Evolutionary conservation across 306 rosid species (phyloP).

Genomic region (Quercus mongolica): DNA sequence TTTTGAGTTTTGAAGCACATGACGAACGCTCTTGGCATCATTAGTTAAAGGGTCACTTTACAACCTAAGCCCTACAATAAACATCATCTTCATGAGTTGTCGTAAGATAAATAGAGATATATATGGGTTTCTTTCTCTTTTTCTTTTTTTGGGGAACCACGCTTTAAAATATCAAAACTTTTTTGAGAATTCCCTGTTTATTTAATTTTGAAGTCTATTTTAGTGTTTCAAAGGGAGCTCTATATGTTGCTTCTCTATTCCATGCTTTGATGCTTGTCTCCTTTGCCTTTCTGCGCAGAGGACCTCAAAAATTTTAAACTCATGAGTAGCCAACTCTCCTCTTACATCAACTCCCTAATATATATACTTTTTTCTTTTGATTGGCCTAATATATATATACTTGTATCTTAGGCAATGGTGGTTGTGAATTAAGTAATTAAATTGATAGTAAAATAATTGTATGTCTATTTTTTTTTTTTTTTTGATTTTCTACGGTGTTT

Average conservation of each 20-base stretch:
- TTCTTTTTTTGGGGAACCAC: slow-evolving; percentile 33
- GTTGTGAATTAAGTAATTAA: not conserved
- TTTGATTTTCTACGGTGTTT: no score
- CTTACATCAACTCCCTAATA: not conserved
- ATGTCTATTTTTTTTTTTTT: not conserved
- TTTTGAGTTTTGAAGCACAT: slow-evolving; percentile 28
- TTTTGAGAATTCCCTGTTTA: not conserved
- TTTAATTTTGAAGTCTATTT: not conserved
- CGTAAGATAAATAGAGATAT: not conserved
- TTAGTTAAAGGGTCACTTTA: slow-evolving; percentile 34
- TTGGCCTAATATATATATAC: not conserved
- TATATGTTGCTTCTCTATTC: no score
- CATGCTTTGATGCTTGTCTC: no score
- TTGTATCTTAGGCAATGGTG: not conserved
- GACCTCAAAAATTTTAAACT: no score
- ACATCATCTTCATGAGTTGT: slow-evolving; percentile 47
- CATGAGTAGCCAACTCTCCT: not conserved
- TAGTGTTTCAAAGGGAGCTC: no score
- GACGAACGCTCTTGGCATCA: slow-evolving; percentile 24
- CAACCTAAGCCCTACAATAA: slow-evolving; percentile 40
- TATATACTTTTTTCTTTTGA: not conserved
- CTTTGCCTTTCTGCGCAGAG: no score
- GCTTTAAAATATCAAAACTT: not conserved
- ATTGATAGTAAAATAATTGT: not conserved
- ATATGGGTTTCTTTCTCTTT: not conserved